These are phyloP conservation scores for Metarhizium humberi DNA, from an alignment of 2,329 filamentous ascomycete genomes.

Conservation along the genomic window DNA sequence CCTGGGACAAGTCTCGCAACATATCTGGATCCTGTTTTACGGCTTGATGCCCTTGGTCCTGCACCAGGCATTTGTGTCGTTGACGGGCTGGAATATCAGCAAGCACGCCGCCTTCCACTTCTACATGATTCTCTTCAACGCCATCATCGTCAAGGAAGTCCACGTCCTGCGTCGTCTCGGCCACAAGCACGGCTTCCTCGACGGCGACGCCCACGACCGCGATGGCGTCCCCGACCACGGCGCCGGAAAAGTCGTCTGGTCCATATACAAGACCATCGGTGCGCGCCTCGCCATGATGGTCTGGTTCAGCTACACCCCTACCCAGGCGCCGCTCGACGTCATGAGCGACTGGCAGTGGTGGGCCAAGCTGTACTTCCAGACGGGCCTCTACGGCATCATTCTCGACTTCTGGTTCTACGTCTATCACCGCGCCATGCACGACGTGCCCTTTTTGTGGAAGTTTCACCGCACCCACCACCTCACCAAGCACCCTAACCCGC, in stretches of 20 bases:
- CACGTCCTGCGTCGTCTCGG: slow-evolving; percentile 27
- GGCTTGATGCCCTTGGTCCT: background rate
- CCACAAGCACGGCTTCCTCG: slow-evolving; percentile 30
- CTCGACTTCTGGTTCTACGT: slow-evolving; percentile 36
- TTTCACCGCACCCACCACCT: slow-evolving; percentile 35
- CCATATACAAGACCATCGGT: slow-evolving; percentile 23
- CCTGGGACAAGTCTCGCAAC: slow-evolving; percentile 22
- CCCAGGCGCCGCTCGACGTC: slow-evolving; percentile 11
- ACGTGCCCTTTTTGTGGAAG: slow-evolving; percentile 28
- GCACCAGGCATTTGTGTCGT: slow-evolving; percentile 19
- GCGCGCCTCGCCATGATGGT: slow-evolving; percentile 24
- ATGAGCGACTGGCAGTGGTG: slow-evolving; percentile 12
- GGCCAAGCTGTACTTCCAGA: slow-evolving; percentile 26
- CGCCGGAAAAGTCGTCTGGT: slow-evolving; percentile 23
- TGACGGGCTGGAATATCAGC: slow-evolving; percentile 19
- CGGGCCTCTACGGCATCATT: slow-evolving; percentile 11
- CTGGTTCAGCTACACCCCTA: slow-evolving; percentile 16
- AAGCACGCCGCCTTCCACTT: slow-evolving; percentile 22
- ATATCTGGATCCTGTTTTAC: slow-evolving; percentile 30
- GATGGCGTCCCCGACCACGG: slow-evolving; percentile 29
- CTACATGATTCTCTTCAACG: slow-evolving; percentile 29
- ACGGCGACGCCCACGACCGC: slow-evolving; percentile 23
- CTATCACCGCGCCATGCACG: slow-evolving; percentile 28
- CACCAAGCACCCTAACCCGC: slow-evolving; percentile 30
- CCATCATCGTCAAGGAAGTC: slow-evolving; percentile 29